phyloP scores from a whole-genome alignment of 176 grass and related monocot genomes.

The Musa troglodytarum region DNA sequence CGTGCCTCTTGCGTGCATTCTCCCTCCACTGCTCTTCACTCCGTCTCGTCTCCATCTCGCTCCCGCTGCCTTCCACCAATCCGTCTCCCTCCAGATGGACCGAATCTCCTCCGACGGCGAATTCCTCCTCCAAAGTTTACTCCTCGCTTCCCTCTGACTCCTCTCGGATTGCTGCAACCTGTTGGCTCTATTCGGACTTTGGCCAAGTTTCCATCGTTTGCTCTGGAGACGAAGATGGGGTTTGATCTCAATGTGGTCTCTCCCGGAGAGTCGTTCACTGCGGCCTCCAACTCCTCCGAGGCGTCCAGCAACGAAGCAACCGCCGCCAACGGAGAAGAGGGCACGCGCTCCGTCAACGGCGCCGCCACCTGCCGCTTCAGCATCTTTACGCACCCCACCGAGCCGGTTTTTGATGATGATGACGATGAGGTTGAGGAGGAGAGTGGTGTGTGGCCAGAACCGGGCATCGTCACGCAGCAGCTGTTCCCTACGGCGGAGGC shows the following conservation, averaged over 20 bases:
- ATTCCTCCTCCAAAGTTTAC: background rate
- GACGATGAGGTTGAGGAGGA: slow-evolving; percentile 33
- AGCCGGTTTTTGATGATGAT: background rate
- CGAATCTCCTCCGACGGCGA: slow-evolving; percentile 5
- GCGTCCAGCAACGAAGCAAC: slow-evolving; percentile 51
- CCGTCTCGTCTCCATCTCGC: slow-evolving; percentile 20
- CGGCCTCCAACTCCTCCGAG: slow-evolving; percentile 21
- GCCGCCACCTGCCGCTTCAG: slow-evolving; percentile 26
- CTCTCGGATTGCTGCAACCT: slow-evolving; percentile 19
- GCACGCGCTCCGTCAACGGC: background rate
- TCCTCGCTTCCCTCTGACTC: background rate
- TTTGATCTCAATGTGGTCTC: slow-evolving; percentile 96
- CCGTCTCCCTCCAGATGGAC: slow-evolving; percentile 18
- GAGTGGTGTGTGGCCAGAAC: slow-evolving; percentile 9
- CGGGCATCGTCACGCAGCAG: slow-evolving; percentile 46
- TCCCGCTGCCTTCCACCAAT: background rate
- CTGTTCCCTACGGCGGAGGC: slow-evolving; percentile 35
- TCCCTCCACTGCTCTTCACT: slow-evolving; percentile 32
- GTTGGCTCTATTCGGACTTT: background rate
- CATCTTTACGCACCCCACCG: slow-evolving; percentile 25
- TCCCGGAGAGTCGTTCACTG: slow-evolving; percentile 20
- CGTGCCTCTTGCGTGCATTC: background rate
- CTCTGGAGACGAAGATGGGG: slow-evolving; percentile 41
- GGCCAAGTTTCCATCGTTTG: background rate
- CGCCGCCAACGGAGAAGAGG: slow-evolving; percentile 26